Evolutionary conservation across 208 protist species (phyloP).

Genomic region (Leishmania aethiopica): DNA sequence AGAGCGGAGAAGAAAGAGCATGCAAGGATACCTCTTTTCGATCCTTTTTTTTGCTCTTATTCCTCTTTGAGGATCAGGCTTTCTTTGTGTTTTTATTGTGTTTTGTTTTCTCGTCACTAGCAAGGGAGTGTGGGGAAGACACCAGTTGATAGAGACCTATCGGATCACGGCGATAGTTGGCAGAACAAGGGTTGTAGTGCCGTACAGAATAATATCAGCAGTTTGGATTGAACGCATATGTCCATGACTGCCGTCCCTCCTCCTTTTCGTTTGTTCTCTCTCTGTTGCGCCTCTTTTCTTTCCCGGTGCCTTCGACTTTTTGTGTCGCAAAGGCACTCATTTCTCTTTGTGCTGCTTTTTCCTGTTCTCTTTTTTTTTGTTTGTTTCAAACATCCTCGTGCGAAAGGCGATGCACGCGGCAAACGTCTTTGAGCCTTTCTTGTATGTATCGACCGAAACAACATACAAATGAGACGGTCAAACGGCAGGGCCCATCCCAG

Average conservation of each 20-base stretch:
- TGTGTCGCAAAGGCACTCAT: neutral
- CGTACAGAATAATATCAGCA: neutral
- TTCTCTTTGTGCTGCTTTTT: conserved; percentile 6
- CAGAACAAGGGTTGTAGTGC: neutral
- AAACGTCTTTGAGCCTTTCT: neutral
- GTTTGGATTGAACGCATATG: neutral
- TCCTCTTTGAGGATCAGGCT: neutral
- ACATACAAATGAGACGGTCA: neutral
- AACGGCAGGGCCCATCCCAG: neutral
- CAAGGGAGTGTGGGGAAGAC: neutral
- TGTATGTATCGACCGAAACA: neutral
- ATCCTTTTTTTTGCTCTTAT: neutral
- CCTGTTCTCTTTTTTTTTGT: neutral
- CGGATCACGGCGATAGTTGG: neutral
- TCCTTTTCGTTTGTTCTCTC: conserved; percentile 10
- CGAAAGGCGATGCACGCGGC: neutral
- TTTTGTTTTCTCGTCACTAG: neutral
- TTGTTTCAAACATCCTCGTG: neutral
- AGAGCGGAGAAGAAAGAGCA: neutral
- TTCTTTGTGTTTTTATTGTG: neutral
- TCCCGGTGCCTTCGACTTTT: neutral
- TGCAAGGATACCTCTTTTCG: neutral
- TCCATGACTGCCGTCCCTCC: neutral
- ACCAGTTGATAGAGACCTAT: neutral
- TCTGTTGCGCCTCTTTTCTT: neutral